Conservation (phyloP, 768 basidiomycete genomes). For the Trametes gibbosa region DNA sequence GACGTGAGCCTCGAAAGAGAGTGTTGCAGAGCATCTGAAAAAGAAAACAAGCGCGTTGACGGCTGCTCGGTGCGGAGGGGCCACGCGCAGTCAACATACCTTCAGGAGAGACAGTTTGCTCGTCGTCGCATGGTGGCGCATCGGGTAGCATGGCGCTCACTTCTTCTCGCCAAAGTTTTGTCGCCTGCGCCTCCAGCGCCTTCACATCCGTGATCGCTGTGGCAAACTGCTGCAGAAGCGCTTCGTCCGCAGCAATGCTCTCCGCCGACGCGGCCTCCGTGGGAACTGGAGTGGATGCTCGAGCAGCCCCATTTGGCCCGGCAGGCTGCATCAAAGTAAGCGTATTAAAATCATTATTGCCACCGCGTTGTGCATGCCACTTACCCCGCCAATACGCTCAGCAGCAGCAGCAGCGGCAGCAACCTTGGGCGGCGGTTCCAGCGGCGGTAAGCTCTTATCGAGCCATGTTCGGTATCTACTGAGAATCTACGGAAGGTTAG, state of each 20-base stretch:
- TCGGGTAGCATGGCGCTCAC: slow-evolving; percentile 62
- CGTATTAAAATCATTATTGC: not conserved
- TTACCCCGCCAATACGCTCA: slow-evolving; percentile 33
- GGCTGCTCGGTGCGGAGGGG: not conserved
- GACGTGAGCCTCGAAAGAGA: slow-evolving; percentile 48
- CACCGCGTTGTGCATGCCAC: not conserved
- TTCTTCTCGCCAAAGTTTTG: slow-evolving; percentile 65
- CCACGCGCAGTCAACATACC: slow-evolving; percentile 36
- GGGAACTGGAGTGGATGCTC: slow-evolving; percentile 52
- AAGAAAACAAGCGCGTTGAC: not conserved
- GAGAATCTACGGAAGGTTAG: slow-evolving; percentile 54
- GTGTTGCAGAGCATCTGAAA: slow-evolving; percentile 53
- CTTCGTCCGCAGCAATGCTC: slow-evolving; percentile 58
- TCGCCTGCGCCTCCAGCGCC: slow-evolving; percentile 49
- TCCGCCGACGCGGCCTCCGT: slow-evolving; percentile 54
- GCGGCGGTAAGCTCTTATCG: slow-evolving; percentile 46
- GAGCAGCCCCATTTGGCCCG: slow-evolving; percentile 31
- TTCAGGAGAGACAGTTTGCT: slow-evolving; percentile 43
- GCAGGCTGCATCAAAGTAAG: slow-evolving; percentile 5
- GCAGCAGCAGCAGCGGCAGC: slow-evolving; percentile 31
- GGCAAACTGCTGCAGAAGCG: slow-evolving; percentile 60
- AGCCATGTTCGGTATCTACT: slow-evolving; percentile 81
- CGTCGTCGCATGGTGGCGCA: slow-evolving; percentile 18
- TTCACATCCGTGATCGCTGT: slow-evolving; percentile 69
- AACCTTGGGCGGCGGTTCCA: slow-evolving; percentile 39